Conservation (phyloP, 2,329 filamentous ascomycete genomes). For the Pochonia chlamydosporia region DNA sequence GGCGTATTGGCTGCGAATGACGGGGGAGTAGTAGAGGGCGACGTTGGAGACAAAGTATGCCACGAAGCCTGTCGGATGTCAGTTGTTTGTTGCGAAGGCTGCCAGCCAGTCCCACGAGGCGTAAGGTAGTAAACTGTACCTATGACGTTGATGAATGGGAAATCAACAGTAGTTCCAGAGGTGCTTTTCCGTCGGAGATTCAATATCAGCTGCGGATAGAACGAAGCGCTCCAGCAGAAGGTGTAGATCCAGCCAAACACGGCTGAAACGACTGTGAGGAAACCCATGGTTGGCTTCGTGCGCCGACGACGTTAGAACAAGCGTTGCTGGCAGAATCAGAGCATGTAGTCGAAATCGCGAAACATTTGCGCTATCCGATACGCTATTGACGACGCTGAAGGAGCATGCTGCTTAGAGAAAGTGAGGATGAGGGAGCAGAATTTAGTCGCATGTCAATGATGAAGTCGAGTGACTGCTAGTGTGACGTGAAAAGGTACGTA, state of each 20-base stretch:
- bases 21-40: slow-evolving; percentile 71
- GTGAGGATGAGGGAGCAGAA: too few relatives aligned
- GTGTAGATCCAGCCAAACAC: slow-evolving; percentile 73
- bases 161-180: slow-evolving; percentile 80
- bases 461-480: too few relatives aligned
- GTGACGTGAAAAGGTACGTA: too few relatives aligned
- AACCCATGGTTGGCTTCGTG: slow-evolving; percentile 15
- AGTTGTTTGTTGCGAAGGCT: neutral
- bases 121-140: too few relatives aligned
- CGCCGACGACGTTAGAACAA: neutral
- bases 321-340: too few relatives aligned
- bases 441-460: too few relatives aligned
- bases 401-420: too few relatives aligned
- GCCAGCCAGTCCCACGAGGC: too few relatives aligned
- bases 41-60: slow-evolving; percentile 71
- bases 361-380: too few relatives aligned
- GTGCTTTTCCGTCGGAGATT: slow-evolving; percentile 76
- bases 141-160: slow-evolving; percentile 67
- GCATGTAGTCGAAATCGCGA: too few relatives aligned
- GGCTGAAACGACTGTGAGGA: slow-evolving; percentile 46
- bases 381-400: too few relatives aligned
- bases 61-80: slow-evolving; percentile 51
- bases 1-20: slow-evolving; percentile 78
- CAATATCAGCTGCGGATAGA: slow-evolving; percentile 84
- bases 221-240: slow-evolving; percentile 76